These are phyloP conservation scores for Orobanche coerulescens DNA, from an alignment of 257 asterid species.

Conservation along the genomic window DNA sequence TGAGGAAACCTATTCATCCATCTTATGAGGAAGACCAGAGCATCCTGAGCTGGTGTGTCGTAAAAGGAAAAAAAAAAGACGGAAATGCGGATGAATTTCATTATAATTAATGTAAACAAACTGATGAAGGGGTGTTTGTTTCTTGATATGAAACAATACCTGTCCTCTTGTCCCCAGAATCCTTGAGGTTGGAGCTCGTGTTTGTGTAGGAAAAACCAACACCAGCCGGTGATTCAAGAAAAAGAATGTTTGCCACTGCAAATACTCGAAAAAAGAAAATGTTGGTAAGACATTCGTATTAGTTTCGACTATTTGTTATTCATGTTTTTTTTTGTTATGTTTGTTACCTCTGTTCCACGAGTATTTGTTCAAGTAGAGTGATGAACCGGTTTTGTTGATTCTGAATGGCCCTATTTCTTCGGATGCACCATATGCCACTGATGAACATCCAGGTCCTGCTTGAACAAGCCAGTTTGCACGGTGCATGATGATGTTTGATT, in stretches of 20 bases:
- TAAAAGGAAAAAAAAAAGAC: not conserved
- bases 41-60: conserved; percentile 65
- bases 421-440: conserved; percentile 86
- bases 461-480: not conserved
- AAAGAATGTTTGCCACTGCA: conserved; percentile 72
- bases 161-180: conserved; percentile 75
- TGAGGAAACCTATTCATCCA: conserved; percentile 84
- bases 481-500: not conserved
- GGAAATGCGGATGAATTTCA: not conserved
- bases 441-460: conserved; percentile 96
- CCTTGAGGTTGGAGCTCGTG: conserved; percentile 58
- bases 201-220: conserved; percentile 90
- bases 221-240: conserved; percentile 91
- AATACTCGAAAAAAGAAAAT: not conserved
- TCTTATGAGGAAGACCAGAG: conserved; percentile 50
- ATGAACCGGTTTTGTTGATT: conserved; percentile 46
- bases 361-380: conserved; percentile 56
- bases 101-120: not conserved
- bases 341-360: conserved; percentile 75
- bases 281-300: not conserved
- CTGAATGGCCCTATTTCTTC: conserved; percentile 90
- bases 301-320: not conserved
- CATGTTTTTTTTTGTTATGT: not conserved
- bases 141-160: conserved; percentile 33
- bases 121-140: not conserved